Evolutionary conservation across 495 filamentous ascomycete genomes (phyloP).

Genomic region (Penicillium crystallinum): DNA sequence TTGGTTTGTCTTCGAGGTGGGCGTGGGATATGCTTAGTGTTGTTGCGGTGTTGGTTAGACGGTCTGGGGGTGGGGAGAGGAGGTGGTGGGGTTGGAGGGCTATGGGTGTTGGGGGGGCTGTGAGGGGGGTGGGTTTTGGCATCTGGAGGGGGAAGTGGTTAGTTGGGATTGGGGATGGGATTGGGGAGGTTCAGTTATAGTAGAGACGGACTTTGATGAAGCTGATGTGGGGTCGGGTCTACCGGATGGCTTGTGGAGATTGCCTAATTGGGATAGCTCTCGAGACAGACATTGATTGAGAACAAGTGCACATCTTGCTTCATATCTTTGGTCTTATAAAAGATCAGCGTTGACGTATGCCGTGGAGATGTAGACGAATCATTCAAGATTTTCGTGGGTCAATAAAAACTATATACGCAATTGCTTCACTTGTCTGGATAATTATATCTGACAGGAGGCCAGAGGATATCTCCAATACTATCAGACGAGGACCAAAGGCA

Average conservation of each 20-base stretch:
- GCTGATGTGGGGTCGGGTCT: background rate
- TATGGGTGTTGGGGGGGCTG: constrained; percentile 11
- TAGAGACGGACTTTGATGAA: background rate
- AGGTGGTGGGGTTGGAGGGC: constrained; percentile 23
- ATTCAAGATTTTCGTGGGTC: no score
- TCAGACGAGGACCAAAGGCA: no score
- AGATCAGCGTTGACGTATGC: no score
- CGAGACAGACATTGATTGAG: no score
- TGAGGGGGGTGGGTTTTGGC: background rate
- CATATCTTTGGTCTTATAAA: no score
- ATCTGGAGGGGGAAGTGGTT: background rate
- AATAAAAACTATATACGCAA: no score
- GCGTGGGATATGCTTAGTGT: constrained; percentile 17
- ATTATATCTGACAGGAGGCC: no score
- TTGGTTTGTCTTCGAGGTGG: constrained; percentile 9
- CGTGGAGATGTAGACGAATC: no score
- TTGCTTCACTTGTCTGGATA: no score
- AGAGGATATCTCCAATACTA: no score
- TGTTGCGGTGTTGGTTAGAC: constrained; percentile 23
- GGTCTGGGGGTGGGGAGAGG: constrained; percentile 22
- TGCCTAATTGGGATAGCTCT: no score
- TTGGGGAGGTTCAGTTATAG: background rate
- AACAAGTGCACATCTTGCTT: no score
- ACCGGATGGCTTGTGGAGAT: background rate
- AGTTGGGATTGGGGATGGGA: background rate